phyloP scores from a whole-genome alignment of 2,329 filamentous ascomycete species.

The Neodidymelliopsis sp. region DNA sequence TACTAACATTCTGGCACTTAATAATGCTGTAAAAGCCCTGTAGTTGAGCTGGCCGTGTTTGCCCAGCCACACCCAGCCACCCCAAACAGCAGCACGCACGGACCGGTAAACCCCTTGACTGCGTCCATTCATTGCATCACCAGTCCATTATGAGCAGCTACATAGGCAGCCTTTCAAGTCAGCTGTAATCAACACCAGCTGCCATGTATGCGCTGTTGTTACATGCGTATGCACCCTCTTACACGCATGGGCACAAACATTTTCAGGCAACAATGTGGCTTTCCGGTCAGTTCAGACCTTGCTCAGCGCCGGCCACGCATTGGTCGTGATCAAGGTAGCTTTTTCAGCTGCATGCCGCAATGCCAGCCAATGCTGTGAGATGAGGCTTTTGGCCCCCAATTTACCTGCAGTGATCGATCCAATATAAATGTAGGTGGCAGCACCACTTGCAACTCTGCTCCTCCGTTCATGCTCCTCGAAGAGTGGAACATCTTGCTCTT shows the following conservation, averaged over 20 bases:
- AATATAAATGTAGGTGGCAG: neutral
- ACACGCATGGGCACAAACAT: neutral
- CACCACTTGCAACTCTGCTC: neutral
- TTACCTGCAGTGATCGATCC: neutral
- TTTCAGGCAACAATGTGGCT: neutral
- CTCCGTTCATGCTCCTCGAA: neutral
- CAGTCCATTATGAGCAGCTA: too few relatives aligned
- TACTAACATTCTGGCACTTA: too few relatives aligned
- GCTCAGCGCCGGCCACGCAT: neutral
- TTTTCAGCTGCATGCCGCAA: constrained; percentile 2
- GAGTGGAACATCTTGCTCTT: too few relatives aligned
- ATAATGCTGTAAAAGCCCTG: neutral
- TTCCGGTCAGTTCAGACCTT: neutral
- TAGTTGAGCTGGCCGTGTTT: neutral
- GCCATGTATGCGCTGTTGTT: neutral
- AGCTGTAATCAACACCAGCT: too few relatives aligned
- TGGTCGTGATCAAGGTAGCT: neutral
- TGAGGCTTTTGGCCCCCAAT: constrained; percentile 1
- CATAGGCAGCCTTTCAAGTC: neutral
- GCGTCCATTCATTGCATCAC: too few relatives aligned
- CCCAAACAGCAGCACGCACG: constrained; percentile 4
- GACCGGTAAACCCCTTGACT: neutral
- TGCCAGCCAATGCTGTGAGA: neutral
- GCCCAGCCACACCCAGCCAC: neutral
- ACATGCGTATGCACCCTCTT: neutral